phyloP scores from a whole-genome alignment of 805 yeast genomes.

The Yamadazyma phyllophila region DNA sequence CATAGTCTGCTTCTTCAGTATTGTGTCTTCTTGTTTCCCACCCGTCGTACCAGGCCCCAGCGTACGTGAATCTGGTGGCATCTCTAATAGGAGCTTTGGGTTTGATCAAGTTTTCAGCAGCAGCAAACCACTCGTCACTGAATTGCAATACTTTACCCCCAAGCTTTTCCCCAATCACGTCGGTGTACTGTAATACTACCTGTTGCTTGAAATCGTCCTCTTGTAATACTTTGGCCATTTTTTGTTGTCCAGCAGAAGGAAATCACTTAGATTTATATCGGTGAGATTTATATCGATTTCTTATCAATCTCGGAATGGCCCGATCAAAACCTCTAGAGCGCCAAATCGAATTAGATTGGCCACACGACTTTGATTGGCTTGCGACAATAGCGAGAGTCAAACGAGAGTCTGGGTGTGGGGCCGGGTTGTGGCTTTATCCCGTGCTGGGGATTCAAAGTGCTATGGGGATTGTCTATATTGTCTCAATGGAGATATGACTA shows the following conservation, averaged over 20 bases:
- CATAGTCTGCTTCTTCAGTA: slow-evolving; percentile 83
- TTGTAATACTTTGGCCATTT: slow-evolving; percentile 18
- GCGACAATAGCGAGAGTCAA: slow-evolving; percentile 5
- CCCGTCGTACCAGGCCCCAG: slow-evolving; percentile 98
- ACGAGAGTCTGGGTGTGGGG: background rate
- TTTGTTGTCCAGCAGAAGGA: background rate
- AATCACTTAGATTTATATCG: background rate
- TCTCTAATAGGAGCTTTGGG: slow-evolving; percentile 81
- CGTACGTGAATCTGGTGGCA: slow-evolving; percentile 69
- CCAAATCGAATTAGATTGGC: background rate
- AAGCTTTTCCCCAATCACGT: slow-evolving; percentile 79
- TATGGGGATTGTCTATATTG: too few relatives aligned
- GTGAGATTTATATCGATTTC: background rate
- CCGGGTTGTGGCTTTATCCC: too few relatives aligned
- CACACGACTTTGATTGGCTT: slow-evolving; percentile 5
- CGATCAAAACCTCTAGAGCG: slow-evolving; percentile 2
- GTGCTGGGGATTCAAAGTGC: too few relatives aligned
- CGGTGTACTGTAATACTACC: slow-evolving; percentile 56
- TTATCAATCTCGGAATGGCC: slow-evolving; percentile 5
- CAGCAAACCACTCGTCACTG: slow-evolving; percentile 96
- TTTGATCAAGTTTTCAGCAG: slow-evolving; percentile 80
- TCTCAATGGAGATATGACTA: too few relatives aligned
- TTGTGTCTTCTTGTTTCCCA: slow-evolving; percentile 99
- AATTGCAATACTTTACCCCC: slow-evolving; percentile 72
- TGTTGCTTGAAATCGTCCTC: slow-evolving; percentile 43